phyloP scores from a whole-genome alignment of 805 yeast species.

The Diddensiella santjacobensis region DNA sequence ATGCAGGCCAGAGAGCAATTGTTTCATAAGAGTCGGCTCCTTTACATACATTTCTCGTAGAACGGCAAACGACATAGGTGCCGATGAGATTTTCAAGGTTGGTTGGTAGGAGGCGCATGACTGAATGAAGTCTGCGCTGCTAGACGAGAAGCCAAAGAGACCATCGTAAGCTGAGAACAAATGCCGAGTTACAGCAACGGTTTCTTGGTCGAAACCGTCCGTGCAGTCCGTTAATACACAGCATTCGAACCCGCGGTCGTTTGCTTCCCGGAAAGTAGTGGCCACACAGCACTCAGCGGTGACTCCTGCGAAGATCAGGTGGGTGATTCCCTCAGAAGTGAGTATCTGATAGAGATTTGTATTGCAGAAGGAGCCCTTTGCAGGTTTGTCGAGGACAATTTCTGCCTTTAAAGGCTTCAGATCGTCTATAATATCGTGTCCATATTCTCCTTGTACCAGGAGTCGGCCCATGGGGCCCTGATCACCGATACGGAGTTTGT shows the following conservation, averaged over 20 bases:
- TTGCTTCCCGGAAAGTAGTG: slow-evolving; percentile 34
- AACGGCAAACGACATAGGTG: not conserved
- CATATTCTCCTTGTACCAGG: slow-evolving; percentile 33
- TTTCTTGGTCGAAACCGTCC: slow-evolving; percentile 26
- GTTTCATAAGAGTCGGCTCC: not conserved
- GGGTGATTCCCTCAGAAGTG: slow-evolving; percentile 31
- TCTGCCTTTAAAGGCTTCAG: slow-evolving; percentile 30
- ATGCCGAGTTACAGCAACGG: slow-evolving; percentile 22
- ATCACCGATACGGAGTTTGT: slow-evolving; percentile 30
- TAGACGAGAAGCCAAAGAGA: slow-evolving; percentile 25
- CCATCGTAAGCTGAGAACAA: slow-evolving; percentile 29
- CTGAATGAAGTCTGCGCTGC: slow-evolving; percentile 4
- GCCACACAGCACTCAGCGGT: slow-evolving; percentile 37
- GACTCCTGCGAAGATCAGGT: slow-evolving; percentile 32
- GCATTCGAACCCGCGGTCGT: slow-evolving; percentile 35
- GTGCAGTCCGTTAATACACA: slow-evolving; percentile 29
- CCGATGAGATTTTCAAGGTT: not conserved
- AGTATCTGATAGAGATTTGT: slow-evolving; percentile 31
- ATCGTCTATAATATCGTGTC: slow-evolving; percentile 35
- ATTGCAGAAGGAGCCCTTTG: slow-evolving; percentile 34
- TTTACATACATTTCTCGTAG: not conserved
- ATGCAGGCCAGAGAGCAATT: not conserved
- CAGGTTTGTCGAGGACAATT: slow-evolving; percentile 34
- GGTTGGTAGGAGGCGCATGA: slow-evolving; percentile 1
- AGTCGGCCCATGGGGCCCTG: slow-evolving; percentile 34